Evolutionary conservation across 208 protist species (phyloP).

Genomic region (Trypanosoma mega): DNA sequence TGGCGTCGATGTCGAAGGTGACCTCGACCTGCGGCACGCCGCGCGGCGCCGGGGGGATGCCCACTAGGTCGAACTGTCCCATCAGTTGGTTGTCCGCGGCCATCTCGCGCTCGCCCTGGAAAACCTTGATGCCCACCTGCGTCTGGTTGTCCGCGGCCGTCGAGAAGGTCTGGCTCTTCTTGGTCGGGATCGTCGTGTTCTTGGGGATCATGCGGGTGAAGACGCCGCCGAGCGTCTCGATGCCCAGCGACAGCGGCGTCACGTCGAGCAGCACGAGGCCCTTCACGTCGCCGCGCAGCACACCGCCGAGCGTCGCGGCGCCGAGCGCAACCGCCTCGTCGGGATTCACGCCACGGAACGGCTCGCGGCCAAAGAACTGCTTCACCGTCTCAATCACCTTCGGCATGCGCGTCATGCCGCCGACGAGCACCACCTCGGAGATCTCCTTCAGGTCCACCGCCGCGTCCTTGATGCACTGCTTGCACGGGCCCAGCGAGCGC

Average conservation of each 20-base stretch:
- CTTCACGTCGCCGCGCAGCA: slow-evolving; percentile 91
- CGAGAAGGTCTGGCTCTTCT: slow-evolving; percentile 94
- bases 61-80: slow-evolving; percentile 93
- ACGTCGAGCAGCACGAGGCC: slow-evolving; percentile 98
- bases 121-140: slow-evolving; percentile 91
- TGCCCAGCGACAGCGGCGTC: slow-evolving; percentile 98
- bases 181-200: slow-evolving; percentile 99
- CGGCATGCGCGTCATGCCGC: slow-evolving; percentile 98
- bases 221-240: slow-evolving; percentile 96
- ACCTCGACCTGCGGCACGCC: slow-evolving; percentile 96
- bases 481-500: slow-evolving; percentile 38
- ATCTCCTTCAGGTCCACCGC: slow-evolving; percentile 86
- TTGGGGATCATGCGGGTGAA: slow-evolving; percentile 97
- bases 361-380: slow-evolving; percentile 93
- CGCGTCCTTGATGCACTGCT: slow-evolving; percentile 92
- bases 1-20: slow-evolving; percentile 98
- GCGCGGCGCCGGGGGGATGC: slow-evolving; percentile 92
- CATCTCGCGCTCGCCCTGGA: slow-evolving; percentile 94
- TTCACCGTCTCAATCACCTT: slow-evolving; percentile 89
- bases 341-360: slow-evolving; percentile 98
- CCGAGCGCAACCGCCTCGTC: slow-evolving; percentile 99
- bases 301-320: slow-evolving; percentile 97
- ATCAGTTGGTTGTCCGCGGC: slow-evolving; percentile 94
- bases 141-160: slow-evolving; percentile 87
- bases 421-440: slow-evolving; percentile 96